These are phyloP conservation scores for Epithemia pelagica DNA, from an alignment of 108 stramenopile genomes.

Conservation along the genomic window DNA sequence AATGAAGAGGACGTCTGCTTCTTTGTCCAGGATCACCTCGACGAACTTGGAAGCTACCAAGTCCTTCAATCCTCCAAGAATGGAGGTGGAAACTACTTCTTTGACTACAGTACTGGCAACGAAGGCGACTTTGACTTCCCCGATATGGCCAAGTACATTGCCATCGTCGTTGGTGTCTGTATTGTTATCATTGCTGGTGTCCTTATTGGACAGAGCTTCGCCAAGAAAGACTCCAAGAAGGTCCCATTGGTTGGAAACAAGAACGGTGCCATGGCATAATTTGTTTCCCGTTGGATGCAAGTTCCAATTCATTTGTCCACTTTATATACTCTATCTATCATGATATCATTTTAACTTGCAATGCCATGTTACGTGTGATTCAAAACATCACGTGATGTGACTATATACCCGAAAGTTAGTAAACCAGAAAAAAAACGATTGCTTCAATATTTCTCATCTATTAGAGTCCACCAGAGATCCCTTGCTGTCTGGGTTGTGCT, in stretches of 20 bases:
- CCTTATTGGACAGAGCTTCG: background rate
- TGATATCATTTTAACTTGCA: too few species aligned
- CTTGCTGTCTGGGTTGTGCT: too few species aligned
- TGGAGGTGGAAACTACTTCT: background rate
- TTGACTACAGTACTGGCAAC: background rate
- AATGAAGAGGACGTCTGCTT: background rate
- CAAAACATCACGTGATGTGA: background rate
- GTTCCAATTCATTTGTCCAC: too few species aligned
- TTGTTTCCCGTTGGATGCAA: too few species aligned
- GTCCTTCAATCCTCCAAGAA: background rate
- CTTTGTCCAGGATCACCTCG: background rate
- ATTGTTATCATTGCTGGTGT: background rate
- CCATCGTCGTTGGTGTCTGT: background rate
- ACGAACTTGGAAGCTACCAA: background rate
- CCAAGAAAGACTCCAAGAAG: background rate
- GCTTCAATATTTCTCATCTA: too few species aligned
- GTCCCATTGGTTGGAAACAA: background rate
- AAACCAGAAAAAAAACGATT: too few species aligned
- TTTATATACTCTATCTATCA: too few species aligned
- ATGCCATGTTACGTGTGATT: background rate
- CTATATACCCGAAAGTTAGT: too few species aligned
- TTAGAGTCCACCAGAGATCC: too few species aligned
- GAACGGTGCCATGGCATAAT: background rate
- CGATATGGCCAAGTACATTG: background rate
- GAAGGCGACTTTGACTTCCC: background rate